Evolutionary conservation across 768 basidiomycete species (phyloP).

Genomic region (Tricholomella constricta): DNA sequence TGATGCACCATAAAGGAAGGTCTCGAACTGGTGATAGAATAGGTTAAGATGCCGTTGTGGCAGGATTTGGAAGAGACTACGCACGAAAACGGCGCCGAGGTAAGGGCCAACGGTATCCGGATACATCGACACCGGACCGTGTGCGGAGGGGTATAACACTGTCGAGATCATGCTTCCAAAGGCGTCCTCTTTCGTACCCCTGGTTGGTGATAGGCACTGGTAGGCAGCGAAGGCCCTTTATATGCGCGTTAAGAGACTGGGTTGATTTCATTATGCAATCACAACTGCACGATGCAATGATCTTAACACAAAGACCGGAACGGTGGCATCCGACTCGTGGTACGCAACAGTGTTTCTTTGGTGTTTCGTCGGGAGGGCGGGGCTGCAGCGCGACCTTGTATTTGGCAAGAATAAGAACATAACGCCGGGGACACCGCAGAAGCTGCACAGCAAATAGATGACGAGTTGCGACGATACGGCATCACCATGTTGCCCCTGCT

Average conservation of each 20-base stretch:
- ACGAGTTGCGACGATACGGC: too few relatives aligned
- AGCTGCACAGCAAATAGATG: too few relatives aligned
- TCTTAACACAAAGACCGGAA: too few relatives aligned
- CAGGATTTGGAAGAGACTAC: background rate
- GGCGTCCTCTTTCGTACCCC: too few relatives aligned
- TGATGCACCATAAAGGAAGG: constrained; percentile 21
- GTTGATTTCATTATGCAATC: too few relatives aligned
- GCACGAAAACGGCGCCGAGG: constrained; percentile 1
- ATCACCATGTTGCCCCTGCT: too few relatives aligned
- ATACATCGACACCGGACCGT: background rate
- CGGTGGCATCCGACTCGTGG: too few relatives aligned
- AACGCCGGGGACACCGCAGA: background rate
- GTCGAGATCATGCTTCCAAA: too few relatives aligned
- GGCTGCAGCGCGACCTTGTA: background rate
- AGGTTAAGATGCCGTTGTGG: background rate
- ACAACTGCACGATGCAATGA: too few relatives aligned
- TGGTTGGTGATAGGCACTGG: too few relatives aligned
- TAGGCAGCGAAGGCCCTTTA: too few relatives aligned
- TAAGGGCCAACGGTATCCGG: background rate
- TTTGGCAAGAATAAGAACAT: background rate
- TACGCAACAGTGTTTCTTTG: background rate
- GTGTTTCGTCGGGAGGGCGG: background rate
- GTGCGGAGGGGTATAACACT: background rate
- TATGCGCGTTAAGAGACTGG: too few relatives aligned
- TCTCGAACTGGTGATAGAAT: constrained; percentile 16